Base-by-base conservation (phyloP, 441 rosid species). In the Melastoma candidum region DNA sequence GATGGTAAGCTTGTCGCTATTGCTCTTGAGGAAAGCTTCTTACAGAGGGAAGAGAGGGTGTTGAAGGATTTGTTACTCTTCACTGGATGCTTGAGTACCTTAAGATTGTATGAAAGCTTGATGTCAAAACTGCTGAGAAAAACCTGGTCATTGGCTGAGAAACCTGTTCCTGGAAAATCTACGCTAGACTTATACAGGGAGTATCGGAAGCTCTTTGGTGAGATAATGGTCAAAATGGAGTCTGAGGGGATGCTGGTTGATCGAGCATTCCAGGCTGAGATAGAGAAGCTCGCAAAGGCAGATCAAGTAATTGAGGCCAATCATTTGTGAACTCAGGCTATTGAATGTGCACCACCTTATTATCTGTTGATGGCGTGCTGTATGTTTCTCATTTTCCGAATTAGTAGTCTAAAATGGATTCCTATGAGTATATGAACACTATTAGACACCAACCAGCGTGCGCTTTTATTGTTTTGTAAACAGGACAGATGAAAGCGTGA, bases 201-300 rank as follows among this genome's bases (percentile, higher is more conserved):
- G 70, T 86, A 76, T 49, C 84, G 90, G 97, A 78, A 36, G 58
- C 97, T 92, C 60, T 93, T 93, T 68, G 95, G 95, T 69, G 83
- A 88, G 67, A 64, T 93, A 74, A 82, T 93, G 56, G 88, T 80
- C 64, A 73, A 69, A 68, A 86, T 93, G 95, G 98, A 93, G 82
- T 56, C 68, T 13, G 95, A 86, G 58, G 98, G 97, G 48, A 84
- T 93, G 90, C 77, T 88, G 65, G 90, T 93, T 66, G 95, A 93
- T 73, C 77, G 93, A 12, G 58, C 71, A 54, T 81, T 88, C 75
- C 87, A 86, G 65, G 87, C 92, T 51, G 79, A 79, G 75, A 58
- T 88, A 60, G 95, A 93, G 76, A 81, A 81, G 77, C 74, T 84
- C 51, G 97, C 98, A 48, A 88, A 77, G 74, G 75, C 77, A 70